Evolutionary conservation across 2,329 filamentous ascomycete species (phyloP).

Genomic region (Drechslera avenae): DNA sequence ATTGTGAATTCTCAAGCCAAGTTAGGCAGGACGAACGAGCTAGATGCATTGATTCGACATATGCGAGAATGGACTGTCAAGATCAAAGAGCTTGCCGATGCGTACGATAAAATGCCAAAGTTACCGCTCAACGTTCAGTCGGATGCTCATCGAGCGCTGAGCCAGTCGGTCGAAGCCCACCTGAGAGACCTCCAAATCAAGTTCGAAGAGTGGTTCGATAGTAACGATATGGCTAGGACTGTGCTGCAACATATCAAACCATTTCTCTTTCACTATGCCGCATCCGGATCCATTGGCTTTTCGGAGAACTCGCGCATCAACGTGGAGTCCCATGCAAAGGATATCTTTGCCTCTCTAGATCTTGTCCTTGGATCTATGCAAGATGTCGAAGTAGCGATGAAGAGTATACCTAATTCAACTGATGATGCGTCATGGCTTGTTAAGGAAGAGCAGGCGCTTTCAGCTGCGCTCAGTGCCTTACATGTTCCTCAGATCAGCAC

Average conservation of each 20-base stretch:
- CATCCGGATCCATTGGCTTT: not conserved
- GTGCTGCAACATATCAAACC: slow-evolving; percentile 65
- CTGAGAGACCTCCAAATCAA: slow-evolving; percentile 19
- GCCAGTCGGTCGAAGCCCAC: slow-evolving; percentile 20
- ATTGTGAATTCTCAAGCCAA: slow-evolving; percentile 70
- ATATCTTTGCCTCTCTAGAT: slow-evolving; percentile 70
- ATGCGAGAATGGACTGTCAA: slow-evolving; percentile 34
- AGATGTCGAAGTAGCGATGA: slow-evolving; percentile 64
- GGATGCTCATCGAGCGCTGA: slow-evolving; percentile 17
- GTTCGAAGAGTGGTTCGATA: slow-evolving; percentile 27
- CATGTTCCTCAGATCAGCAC: slow-evolving; percentile 62
- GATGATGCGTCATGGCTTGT: slow-evolving; percentile 69
- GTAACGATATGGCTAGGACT: slow-evolving; percentile 32
- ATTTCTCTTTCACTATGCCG: slow-evolving; percentile 58
- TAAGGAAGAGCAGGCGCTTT: slow-evolving; percentile 50
- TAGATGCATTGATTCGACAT: slow-evolving; percentile 28
- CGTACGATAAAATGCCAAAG: slow-evolving; percentile 25
- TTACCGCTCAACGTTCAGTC: slow-evolving; percentile 39
- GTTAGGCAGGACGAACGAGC: slow-evolving; percentile 57
- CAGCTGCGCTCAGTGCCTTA: slow-evolving; percentile 61
- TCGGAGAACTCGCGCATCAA: slow-evolving; percentile 13
- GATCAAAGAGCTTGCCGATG: slow-evolving; percentile 22
- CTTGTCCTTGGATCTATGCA: slow-evolving; percentile 80
- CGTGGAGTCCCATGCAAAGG: slow-evolving; percentile 58
- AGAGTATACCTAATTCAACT: slow-evolving; percentile 61